phyloP scores from a whole-genome alignment of 306 rosid genomes.

The Vachellia collinsii region DNA sequence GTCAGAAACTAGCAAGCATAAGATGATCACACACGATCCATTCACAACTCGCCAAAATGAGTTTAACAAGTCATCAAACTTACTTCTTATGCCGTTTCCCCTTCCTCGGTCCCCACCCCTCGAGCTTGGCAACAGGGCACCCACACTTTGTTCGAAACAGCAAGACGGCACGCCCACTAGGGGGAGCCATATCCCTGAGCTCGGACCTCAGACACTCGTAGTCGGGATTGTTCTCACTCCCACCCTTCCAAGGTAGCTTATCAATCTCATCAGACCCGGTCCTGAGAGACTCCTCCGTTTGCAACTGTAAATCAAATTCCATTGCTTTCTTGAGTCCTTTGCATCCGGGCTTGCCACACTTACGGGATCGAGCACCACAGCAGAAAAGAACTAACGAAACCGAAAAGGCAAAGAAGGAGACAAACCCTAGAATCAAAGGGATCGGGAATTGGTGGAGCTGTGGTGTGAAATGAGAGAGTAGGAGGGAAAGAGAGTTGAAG shows the following conservation, averaged over 20 bases:
- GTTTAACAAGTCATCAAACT: not conserved
- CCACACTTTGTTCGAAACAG: constrained; percentile 87
- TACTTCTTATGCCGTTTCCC: constrained; percentile 81
- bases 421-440: constrained; percentile 60
- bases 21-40: not conserved
- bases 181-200: constrained; percentile 92
- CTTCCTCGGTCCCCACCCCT: constrained; percentile 89
- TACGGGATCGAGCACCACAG: constrained; percentile 75
- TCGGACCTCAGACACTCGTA: constrained; percentile 88
- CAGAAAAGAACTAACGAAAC: constrained; percentile 50
- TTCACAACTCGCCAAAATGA: not conserved
- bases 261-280: constrained; percentile 61
- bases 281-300: constrained; percentile 59
- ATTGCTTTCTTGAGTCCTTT: constrained; percentile 78
- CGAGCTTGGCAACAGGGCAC: constrained; percentile 92
- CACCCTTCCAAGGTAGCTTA: constrained; percentile 92
- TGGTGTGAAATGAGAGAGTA: constrained; percentile 53
- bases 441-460: constrained; percentile 43
- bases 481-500: constrained; percentile 85
- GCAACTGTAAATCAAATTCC: constrained; percentile 92
- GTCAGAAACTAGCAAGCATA: not conserved
- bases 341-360: constrained; percentile 61
- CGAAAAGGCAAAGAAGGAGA: constrained; percentile 47
- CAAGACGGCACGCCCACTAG: constrained; percentile 85
- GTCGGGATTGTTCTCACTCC: constrained; percentile 74